Base-by-base conservation (phyloP, 371 early-diverging fungal genomes). In the Mucor circinelloides region DNA sequence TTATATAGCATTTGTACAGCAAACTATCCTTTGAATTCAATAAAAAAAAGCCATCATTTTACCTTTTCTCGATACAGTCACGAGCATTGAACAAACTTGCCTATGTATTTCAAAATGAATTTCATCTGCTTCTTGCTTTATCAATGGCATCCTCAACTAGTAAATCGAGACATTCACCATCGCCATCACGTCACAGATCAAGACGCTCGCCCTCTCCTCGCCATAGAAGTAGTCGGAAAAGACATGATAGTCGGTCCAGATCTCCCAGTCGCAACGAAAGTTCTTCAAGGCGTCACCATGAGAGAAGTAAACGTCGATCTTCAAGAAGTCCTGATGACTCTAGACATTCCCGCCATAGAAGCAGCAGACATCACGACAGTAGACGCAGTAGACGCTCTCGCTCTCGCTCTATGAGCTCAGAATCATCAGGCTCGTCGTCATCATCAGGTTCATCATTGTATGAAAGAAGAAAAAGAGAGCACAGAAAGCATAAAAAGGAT, bases 401-500 rank as follows among this genome's bases (percentile, higher is more conserved):
- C 10, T 36, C 36, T 9, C 31, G 21, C 13, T 64, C 64, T 31
- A 31, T 42, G 0, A 48, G 48, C 19, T 48, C 48, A 7, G 10
- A 17, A 0, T 48, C 48, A 1, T 48, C 48, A 9, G 4, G 9
- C 8, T 57, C 56, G 15, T 58, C 68, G 3, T 57, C 57, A 3
- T 44, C 59, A 19, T 54, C 64, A 0, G 15, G 27, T 13, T 60
- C 70, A 19, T 42, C 44, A 10, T 55, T 60, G 1, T 42, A 50
- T 17, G 59, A 64, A 1, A 50, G 63, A 55, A 32, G 59, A 38
- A 54, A 36, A 27, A 38, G 67, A 44, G 71, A 73, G 17, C 59
- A 70, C 36, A 76, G 74, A 59, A 82, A 79, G 68, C 74, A 78
- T 44, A 76, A 77, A 61, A 84, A 80, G 58, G 72, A 74, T 27